phyloP scores from a whole-genome alignment of 768 basidiomycete species.

The Clavaria fumosa region DNA sequence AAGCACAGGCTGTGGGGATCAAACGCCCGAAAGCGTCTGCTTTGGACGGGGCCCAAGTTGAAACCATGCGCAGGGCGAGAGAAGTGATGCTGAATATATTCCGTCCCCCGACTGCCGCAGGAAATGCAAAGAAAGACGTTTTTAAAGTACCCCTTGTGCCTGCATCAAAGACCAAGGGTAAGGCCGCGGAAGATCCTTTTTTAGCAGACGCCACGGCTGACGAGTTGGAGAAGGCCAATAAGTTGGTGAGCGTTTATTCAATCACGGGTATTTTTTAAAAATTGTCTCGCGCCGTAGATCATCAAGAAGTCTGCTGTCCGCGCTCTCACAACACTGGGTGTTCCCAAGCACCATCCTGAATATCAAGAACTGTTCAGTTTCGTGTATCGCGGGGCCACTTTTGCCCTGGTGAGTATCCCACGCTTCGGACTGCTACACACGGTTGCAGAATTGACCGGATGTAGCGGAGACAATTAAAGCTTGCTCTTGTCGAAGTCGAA shows the following conservation, averaged over 20 bases:
- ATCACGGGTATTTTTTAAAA: slow-evolving; percentile 25
- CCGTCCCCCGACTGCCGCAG: slow-evolving; percentile 18
- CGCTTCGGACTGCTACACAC: background rate
- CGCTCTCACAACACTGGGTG: slow-evolving; percentile 20
- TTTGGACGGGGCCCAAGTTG: background rate
- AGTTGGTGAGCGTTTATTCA: slow-evolving; percentile 2
- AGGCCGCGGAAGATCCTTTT: slow-evolving; percentile 7
- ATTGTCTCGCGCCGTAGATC: slow-evolving; percentile 16
- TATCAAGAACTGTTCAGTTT: slow-evolving; percentile 34
- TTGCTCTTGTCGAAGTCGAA: slow-evolving; percentile 20
- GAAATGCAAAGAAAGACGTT: slow-evolving; percentile 16
- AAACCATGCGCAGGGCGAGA: background rate
- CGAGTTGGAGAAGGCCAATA: slow-evolving; percentile 13
- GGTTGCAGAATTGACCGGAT: background rate
- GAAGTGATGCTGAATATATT: slow-evolving; percentile 13
- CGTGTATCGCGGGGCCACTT: slow-evolving; percentile 33
- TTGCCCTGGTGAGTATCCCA: slow-evolving; percentile 29
- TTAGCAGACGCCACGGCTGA: slow-evolving; percentile 10
- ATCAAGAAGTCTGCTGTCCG: slow-evolving; percentile 31
- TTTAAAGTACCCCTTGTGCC: slow-evolving; percentile 15
- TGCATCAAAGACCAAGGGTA: slow-evolving; percentile 15
- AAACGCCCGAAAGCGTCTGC: slow-evolving; percentile 12
- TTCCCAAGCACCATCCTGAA: slow-evolving; percentile 30
- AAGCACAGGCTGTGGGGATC: slow-evolving; percentile 17
- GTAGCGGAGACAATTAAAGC: slow-evolving; percentile 19